Conservation (phyloP, 1,284 basidiomycete genomes). For the Ustilago sp. region DNA sequence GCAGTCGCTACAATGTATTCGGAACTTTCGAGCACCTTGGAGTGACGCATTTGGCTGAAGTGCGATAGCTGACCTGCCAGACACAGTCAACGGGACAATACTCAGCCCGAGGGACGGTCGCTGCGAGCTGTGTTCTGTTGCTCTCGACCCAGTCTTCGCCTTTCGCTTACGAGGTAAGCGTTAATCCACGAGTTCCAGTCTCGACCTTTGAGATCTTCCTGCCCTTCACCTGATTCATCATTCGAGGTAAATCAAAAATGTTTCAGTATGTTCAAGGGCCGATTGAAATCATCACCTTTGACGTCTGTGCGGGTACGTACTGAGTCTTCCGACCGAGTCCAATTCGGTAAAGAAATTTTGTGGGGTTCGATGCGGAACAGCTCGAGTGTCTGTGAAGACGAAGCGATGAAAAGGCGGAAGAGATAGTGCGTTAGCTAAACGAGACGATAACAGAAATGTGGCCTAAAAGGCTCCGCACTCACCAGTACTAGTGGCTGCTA, state of each 20-base stretch:
- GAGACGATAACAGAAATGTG: neutral
- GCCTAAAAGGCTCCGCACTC: neutral
- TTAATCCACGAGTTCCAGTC: neutral
- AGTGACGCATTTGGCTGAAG: too few relatives aligned
- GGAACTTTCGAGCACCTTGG: too few relatives aligned
- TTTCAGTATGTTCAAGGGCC: neutral
- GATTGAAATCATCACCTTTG: neutral
- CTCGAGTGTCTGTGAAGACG: neutral
- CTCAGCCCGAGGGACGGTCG: neutral
- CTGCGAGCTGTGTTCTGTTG: neutral
- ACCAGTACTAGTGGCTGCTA: fast-evolving
- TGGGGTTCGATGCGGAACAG: neutral
- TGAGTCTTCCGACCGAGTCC: neutral
- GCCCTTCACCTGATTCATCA: neutral
- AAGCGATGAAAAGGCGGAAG: neutral
- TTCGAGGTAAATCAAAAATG: neutral
- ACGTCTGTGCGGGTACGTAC: neutral
- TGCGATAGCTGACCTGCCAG: too few relatives aligned
- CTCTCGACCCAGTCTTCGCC: neutral
- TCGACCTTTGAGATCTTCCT: neutral
- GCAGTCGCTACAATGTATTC: too few relatives aligned
- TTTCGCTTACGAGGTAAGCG: neutral
- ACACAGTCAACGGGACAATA: neutral
- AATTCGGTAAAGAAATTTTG: neutral
- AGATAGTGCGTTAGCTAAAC: neutral